Evolutionary conservation across 257 asterid genomes (phyloP).

Genomic region (Anisodus acutangulus): DNA sequence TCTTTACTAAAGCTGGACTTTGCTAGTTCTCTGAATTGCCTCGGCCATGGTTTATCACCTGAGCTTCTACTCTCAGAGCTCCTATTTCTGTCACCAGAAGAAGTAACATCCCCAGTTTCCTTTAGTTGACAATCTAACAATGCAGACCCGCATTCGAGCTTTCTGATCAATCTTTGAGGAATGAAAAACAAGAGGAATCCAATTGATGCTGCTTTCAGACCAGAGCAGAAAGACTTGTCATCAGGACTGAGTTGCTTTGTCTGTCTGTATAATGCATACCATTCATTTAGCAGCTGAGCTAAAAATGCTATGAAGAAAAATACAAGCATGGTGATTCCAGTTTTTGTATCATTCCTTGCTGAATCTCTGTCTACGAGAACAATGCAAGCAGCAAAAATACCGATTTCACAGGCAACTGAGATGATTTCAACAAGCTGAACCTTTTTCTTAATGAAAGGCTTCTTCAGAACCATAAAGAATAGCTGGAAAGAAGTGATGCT

Average conservation of each 20-base stretch:
- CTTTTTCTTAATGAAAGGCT: conserved; percentile 86
- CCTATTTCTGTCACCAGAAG: conserved; percentile 41
- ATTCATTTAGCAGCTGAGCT: conserved; percentile 56
- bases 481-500: conserved; percentile 74
- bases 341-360: conserved; percentile 45
- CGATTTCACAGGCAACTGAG: conserved; percentile 62
- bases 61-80: conserved; percentile 63
- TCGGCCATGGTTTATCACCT: conserved; percentile 74
- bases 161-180: conserved; percentile 55
- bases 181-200: conserved; percentile 60
- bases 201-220: conserved; percentile 58
- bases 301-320: conserved; percentile 57
- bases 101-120: conserved; percentile 33
- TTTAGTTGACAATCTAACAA: conserved; percentile 36
- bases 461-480: conserved; percentile 89
- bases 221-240: conserved; percentile 56
- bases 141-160: conserved; percentile 49
- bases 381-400: conserved; percentile 57
- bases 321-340: conserved; percentile 66
- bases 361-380: conserved; percentile 54
- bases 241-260: conserved; percentile 45
- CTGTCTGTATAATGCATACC: conserved; percentile 68
- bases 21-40: conserved; percentile 75
- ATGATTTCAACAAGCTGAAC: conserved; percentile 88
- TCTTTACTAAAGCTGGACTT: conserved; percentile 73